Conservation (phyloP, 169 alveolate genomes). For the Plasmodium sp. region DNA sequence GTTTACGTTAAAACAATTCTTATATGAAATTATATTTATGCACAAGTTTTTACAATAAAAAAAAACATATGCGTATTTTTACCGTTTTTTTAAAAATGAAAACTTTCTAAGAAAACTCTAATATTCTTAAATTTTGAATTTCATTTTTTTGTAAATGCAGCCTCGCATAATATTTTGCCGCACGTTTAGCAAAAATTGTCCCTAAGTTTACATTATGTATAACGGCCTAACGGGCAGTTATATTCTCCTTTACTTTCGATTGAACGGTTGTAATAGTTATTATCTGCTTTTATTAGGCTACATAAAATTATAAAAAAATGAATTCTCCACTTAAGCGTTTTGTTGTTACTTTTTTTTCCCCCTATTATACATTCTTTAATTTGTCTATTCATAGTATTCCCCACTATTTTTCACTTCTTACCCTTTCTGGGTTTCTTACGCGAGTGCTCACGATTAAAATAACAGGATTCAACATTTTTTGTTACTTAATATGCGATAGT, state of each 20-base stretch:
- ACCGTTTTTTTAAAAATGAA: conserved; percentile 13
- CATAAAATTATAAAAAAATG: background rate
- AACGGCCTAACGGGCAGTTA: background rate
- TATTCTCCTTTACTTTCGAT: background rate
- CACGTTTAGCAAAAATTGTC: background rate
- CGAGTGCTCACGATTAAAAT: background rate
- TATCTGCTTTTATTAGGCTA: background rate
- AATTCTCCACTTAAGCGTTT: background rate
- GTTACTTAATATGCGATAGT: background rate
- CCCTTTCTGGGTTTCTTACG: background rate
- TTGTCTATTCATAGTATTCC: background rate
- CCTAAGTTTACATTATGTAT: background rate
- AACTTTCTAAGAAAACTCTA: conserved; percentile 16
- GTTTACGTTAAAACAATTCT: conserved; percentile 10
- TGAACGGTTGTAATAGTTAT: background rate
- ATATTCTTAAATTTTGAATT: conserved; percentile 14
- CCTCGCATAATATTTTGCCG: background rate
- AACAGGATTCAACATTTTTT: background rate
- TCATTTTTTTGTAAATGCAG: background rate
- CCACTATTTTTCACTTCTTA: background rate
- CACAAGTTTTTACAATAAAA: conserved; percentile 6
- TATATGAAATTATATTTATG: conserved; percentile 7
- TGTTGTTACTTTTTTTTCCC: background rate
- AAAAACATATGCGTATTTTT: background rate
- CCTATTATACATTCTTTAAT: background rate